Evolutionary conservation across 306 rosid species (phyloP).

Genomic region (Alnus rubra): DNA sequence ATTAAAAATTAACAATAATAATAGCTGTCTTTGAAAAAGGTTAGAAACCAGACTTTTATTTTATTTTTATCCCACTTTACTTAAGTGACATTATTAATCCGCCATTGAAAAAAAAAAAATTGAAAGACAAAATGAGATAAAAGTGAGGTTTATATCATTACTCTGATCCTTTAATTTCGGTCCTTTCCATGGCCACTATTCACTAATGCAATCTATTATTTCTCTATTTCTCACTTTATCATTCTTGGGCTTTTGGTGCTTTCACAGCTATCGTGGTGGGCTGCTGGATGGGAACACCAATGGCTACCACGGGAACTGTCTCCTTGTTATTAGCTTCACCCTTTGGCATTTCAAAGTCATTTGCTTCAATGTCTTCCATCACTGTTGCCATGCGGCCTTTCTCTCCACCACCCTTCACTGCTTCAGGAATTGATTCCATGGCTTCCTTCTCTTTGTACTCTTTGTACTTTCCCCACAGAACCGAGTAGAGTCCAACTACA

Average conservation of each 20-base stretch:
- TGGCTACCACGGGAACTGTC: constrained; percentile 16
- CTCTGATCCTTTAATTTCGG: not conserved
- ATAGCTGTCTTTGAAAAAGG: no score
- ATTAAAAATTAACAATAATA: no score
- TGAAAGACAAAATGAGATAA: no score
- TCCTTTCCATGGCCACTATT: constrained; percentile 1
- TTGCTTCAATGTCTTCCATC: constrained; percentile 40
- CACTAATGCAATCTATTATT: not conserved
- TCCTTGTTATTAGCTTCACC: constrained; percentile 27
- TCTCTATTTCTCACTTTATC: not conserved
- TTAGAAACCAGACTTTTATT: no score
- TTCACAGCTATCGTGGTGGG: constrained; percentile 18
- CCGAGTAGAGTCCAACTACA: constrained; percentile 78
- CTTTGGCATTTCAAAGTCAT: constrained; percentile 50
- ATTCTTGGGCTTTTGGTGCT: constrained; percentile 36
- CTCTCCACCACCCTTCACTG: constrained; percentile 32
- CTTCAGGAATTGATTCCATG: constrained; percentile 28
- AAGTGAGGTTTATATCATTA: no score
- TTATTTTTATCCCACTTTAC: no score
- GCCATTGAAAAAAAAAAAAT: no score
- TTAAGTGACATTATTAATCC: no score
- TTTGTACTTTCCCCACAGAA: constrained; percentile 87
- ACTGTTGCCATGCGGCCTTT: constrained; percentile 37
- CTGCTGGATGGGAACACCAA: constrained; percentile 31
- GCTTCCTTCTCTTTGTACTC: constrained; percentile 63